Base-by-base conservation (phyloP, 371 early-diverging fungal species). In the Rhizopus arrhizus region DNA sequence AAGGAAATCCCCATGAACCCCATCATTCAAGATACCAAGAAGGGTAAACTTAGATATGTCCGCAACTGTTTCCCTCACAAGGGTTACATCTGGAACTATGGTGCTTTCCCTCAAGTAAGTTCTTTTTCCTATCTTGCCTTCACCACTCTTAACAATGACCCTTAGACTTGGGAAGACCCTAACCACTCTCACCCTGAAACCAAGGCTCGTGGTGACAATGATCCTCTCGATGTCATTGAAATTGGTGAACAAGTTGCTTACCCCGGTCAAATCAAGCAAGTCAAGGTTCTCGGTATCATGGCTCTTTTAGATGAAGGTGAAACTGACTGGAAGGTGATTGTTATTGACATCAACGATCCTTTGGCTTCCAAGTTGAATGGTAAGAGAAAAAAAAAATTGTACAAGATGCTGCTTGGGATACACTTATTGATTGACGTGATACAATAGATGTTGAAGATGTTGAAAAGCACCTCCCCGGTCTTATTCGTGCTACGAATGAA, bases 321-420 rank as follows among this genome's bases (percentile, higher is more conserved):
- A 80, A 96, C 97, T 53, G 99, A 98, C 85, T 98, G 98, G 98
- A 98, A 98, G 83, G 78, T 98, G 46, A 80, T 98, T 58, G 93
- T 86, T 60, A 95, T 98, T 65, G 96, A 96, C 74, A 78, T 88
- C 65, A 90, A 87, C 64, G 99, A 98, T 77, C 91, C 92, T 28
- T 77, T 93, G 57, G 96, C 95, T 5, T 60, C 85, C 68, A 89
- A 94, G 76, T 78, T 98, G 56, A 93, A 95, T 74, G 80, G 80
- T 80, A 75, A 69, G n/a, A 31, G 8, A 29, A 10, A 49, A 7
- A 31, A 13, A 29, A 10, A 49, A 7, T n/a, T 5, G 34, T 58
- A 22, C 22, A 22, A 22, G 22, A 2, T 22, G 22, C 22, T 22
- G 22, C 22, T 22, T 22, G 22, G 22, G 22, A 22, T 22, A 22